Evolutionary conservation across 768 basidiomycete genomes (phyloP).

Genomic region (Amanita exitialis): DNA sequence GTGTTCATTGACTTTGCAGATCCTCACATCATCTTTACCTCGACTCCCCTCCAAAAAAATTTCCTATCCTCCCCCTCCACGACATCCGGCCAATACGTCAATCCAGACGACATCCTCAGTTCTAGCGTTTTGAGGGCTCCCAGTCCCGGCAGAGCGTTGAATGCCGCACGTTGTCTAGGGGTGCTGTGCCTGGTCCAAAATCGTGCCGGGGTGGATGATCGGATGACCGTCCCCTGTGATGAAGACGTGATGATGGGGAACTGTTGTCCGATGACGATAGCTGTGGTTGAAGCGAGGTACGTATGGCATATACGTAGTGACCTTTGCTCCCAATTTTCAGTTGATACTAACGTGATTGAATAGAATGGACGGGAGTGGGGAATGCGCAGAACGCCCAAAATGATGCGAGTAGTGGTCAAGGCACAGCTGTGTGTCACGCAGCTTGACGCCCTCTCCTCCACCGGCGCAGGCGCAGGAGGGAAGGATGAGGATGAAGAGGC

Average conservation of each 20-base stretch:
- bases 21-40: too few relatives aligned
- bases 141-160: conserved; percentile 78
- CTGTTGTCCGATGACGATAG: conserved; percentile 32
- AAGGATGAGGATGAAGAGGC: conserved; percentile 49
- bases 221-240: conserved; percentile 28
- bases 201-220: conserved; percentile 19
- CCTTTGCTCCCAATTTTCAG: too few relatives aligned
- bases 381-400: too few relatives aligned
- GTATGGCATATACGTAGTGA: conserved; percentile 82
- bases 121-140: conserved; percentile 86
- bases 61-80: too few relatives aligned
- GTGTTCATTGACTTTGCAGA: too few relatives aligned
- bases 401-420: conserved; percentile 34
- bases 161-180: conserved; percentile 78
- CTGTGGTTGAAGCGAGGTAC: conserved; percentile 48
- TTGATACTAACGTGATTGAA: too few relatives aligned
- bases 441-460: conserved; percentile 18
- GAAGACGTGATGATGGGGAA: conserved; percentile 66
- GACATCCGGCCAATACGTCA: too few relatives aligned
- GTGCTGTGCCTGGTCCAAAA: conserved; percentile 56
- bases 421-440: conserved; percentile 32
- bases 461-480: conserved; percentile 28
- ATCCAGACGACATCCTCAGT: too few relatives aligned
- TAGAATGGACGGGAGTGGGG: too few relatives aligned
- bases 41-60: too few relatives aligned